Evolutionary conservation across 306 rosid genomes (phyloP), one percentile per base, ranked within the genome.

Genomic region (Trifolium pratense): DNA sequence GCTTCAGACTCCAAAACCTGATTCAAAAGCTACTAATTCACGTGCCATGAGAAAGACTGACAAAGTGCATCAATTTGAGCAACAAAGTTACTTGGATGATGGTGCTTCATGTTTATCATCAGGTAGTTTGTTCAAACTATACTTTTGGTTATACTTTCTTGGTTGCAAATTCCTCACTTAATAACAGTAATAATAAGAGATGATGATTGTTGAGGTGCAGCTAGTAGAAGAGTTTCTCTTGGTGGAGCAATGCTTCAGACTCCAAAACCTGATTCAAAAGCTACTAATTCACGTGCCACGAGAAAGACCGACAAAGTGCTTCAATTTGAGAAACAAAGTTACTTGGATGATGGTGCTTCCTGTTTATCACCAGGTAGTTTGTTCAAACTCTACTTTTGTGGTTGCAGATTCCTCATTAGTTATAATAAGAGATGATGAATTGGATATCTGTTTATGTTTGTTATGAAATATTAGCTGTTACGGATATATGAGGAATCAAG

Each of bases 181-280:
- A 13, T 18, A 48, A 66, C 49, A 69, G 36, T 75, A 53, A 76
- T 26, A 53, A n/a, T 12, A 48, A 15, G 55, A 48, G 20, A 48
- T 48, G 55, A 48, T 48, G 20, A n/a, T 17, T 15, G 99, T 0
- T 97, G 97, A 66, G 87, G 97, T 29, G 86, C 87, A 71, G 75
- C 79, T 75, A 86, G 81, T 82, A 82, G 88, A 83, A 85, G 96
- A 86, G 83, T 91, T 45, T 91, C 97, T 39, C 83, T 87, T 63
- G 97, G 96, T 68, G 96, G 97, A 60, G 86, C 92, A 68, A 88
- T 90, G 87, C 74, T 74, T 80, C 97, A 91, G 77, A 87, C 99
- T 79, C 92, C 91, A 18, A 89, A 86, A 82, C 86, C 85, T 62
- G 91, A 88, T 87, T 66, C 66, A 12, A 93, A 86, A 84, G 85